Evolutionary conservation across 257 asterid genomes (phyloP).

Genomic region (Pogostemon cablin): DNA sequence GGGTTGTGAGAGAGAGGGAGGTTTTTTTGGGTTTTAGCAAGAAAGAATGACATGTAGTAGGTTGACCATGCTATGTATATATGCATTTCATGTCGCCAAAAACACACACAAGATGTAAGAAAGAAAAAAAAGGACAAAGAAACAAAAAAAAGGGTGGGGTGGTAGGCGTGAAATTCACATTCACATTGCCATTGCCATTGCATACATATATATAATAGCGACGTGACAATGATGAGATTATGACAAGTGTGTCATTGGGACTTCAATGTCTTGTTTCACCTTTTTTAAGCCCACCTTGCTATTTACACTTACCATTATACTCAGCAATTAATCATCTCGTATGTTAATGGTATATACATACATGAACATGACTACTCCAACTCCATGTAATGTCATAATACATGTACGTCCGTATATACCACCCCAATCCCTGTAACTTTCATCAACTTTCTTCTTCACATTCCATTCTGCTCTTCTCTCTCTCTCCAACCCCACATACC

Average conservation of each 20-base stretch:
- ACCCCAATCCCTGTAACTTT: constrained; percentile 20
- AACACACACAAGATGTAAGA: background rate
- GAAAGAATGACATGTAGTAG: constrained; percentile 7
- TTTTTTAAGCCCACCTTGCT: constrained; percentile 7
- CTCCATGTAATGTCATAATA: too few species aligned
- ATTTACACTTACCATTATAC: too few species aligned
- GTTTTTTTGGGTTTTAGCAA: constrained; percentile 3
- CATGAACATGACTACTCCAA: too few species aligned
- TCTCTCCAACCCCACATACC: background rate
- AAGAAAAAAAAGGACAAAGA: constrained; percentile 24
- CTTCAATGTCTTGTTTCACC: constrained; percentile 36
- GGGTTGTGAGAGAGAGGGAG: constrained; percentile 24
- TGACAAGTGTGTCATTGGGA: constrained; percentile 44
- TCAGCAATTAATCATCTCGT: too few species aligned
- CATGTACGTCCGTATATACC: background rate
- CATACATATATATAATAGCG: constrained; percentile 38
- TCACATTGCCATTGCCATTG: background rate
- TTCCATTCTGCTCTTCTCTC: constrained; percentile 25
- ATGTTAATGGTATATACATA: too few species aligned
- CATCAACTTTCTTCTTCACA: constrained; percentile 27
- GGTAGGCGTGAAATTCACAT: constrained; percentile 43
- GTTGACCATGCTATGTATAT: constrained; percentile 42
- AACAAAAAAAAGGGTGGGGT: background rate
- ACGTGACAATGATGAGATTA: constrained; percentile 64
- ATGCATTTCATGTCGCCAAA: background rate